These are phyloP conservation scores for Aspergillus ochraceus DNA, from an alignment of 2,329 filamentous ascomycete species.

Conservation along the genomic window DNA sequence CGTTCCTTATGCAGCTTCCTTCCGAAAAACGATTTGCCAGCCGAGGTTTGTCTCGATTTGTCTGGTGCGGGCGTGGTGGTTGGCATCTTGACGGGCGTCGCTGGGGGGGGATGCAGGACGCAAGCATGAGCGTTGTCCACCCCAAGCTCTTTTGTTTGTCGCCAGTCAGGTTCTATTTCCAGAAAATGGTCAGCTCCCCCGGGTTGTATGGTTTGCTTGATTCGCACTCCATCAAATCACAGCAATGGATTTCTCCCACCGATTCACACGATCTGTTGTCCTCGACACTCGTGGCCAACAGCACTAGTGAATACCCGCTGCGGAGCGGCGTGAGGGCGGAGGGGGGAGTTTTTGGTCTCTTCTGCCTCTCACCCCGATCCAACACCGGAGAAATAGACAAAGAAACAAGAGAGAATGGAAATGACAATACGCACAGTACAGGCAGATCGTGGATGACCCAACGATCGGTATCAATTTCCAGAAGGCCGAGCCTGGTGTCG, in stretches of 20 bases:
- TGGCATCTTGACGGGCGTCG: constrained; percentile 48
- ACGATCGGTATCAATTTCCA: constrained; percentile 9
- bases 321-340: constrained; percentile 18
- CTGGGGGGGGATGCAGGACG: constrained; percentile 30
- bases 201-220: not conserved
- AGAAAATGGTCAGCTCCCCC: not conserved
- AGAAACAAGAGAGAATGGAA: not conserved
- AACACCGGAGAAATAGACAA: not conserved
- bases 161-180: not conserved
- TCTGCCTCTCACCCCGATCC: not conserved
- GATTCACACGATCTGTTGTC: constrained; percentile 5
- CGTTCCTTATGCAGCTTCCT: constrained; percentile 75
- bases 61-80: constrained; percentile 65
- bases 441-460: not conserved
- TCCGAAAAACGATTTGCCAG: constrained; percentile 82
- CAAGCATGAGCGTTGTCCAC: constrained; percentile 33
- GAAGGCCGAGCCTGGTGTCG: constrained; percentile 13
- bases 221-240: not conserved
- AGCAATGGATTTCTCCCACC: not conserved
- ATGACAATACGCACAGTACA: not conserved
- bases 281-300: constrained; percentile 20
- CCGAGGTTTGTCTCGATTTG: constrained; percentile 80
- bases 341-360: not conserved
- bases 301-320: constrained; percentile 20
- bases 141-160: constrained; percentile 5